A percentile compares a stretch with the other conserved stretches of the same genome.
Conservation (phyloP, 257 asterid species). For the Nyctanthes arbortristis region DNA sequence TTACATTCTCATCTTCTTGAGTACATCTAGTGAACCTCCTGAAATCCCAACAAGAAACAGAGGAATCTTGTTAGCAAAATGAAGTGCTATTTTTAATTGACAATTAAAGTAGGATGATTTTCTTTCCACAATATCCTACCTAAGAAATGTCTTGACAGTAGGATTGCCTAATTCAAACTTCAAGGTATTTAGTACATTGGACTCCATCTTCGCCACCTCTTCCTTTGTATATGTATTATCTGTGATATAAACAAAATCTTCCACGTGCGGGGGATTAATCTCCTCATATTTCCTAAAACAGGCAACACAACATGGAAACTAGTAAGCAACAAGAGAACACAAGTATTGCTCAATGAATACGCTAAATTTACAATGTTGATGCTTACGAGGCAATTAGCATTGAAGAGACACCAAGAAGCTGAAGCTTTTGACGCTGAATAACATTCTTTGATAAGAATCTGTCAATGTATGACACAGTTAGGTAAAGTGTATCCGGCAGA, state of each 20-base stretch:
- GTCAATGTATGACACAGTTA: constrained; percentile 68
- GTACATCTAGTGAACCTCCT: constrained; percentile 57
- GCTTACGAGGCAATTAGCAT: constrained; percentile 98
- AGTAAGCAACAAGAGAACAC: constrained; percentile 6
- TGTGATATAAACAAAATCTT: constrained; percentile 74
- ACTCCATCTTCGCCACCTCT: constrained; percentile 86
- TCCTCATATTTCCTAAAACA: constrained; percentile 96
- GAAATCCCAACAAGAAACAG: constrained; percentile 26
- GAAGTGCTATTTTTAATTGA: too few relatives aligned
- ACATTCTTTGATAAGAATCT: constrained; percentile 57
- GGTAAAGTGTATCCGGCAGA: constrained; percentile 68
- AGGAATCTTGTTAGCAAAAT: too few relatives aligned
- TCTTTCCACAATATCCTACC: constrained; percentile 30
- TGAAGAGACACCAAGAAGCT: constrained; percentile 94
- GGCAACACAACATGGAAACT: constrained; percentile 16
- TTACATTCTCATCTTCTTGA: constrained; percentile 62
- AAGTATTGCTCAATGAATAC: neutral
- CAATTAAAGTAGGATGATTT: too few relatives aligned
- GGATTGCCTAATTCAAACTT: constrained; percentile 88
- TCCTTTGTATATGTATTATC: constrained; percentile 62
- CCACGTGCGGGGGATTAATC: constrained; percentile 81
- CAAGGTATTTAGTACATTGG: constrained; percentile 72
- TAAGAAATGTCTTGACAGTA: constrained; percentile 72
- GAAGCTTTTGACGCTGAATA: constrained; percentile 61
- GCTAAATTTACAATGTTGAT: constrained; percentile 21